These are phyloP conservation scores for Agaricus bisporus DNA, from an alignment of 768 basidiomycete genomes.

Conservation along the genomic window DNA sequence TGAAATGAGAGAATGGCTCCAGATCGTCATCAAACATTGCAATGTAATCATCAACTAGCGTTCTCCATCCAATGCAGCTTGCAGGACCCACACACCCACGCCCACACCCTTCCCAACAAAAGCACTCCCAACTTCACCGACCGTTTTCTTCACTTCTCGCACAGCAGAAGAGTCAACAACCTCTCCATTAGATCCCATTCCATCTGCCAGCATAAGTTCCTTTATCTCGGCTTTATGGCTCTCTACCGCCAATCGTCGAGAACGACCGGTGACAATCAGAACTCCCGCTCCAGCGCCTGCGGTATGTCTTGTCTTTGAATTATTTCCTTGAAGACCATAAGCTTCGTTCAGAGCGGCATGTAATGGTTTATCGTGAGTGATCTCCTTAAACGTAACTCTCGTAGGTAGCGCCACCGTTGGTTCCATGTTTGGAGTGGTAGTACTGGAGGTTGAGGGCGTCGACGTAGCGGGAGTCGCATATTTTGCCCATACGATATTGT, in stretches of 20 bases:
- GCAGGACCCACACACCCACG: constrained; percentile 62
- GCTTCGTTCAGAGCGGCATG: constrained; percentile 51
- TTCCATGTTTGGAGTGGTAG: neutral
- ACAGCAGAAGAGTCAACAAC: constrained; percentile 25
- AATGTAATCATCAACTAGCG: neutral
- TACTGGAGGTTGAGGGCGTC: neutral
- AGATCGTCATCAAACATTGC: neutral
- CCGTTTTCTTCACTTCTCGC: constrained; percentile 68
- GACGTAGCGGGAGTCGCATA: constrained; percentile 34
- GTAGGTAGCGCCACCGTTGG: constrained; percentile 23
- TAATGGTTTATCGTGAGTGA: constrained; percentile 52
- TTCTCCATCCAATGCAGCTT: constrained; percentile 33
- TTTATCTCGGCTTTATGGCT: constrained; percentile 40
- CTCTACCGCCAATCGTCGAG: constrained; percentile 65
- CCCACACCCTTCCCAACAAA: constrained; percentile 60
- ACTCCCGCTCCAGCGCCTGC: constrained; percentile 19
- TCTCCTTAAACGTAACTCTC: constrained; percentile 58
- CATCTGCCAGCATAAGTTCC: constrained; percentile 55
- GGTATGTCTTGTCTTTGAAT: neutral
- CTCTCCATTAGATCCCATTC: constrained; percentile 39
- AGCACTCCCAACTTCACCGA: constrained; percentile 80
- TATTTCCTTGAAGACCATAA: constrained; percentile 8
- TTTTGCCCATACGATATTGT: constrained; percentile 67
- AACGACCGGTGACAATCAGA: constrained; percentile 68
- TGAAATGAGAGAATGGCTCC: neutral